Percentiles rank a stretch among this genome's conserved stretches.
Conservation (phyloP, 2,329 filamentous ascomycete genomes). For the Phyllosticta citribraziliensis region DNA sequence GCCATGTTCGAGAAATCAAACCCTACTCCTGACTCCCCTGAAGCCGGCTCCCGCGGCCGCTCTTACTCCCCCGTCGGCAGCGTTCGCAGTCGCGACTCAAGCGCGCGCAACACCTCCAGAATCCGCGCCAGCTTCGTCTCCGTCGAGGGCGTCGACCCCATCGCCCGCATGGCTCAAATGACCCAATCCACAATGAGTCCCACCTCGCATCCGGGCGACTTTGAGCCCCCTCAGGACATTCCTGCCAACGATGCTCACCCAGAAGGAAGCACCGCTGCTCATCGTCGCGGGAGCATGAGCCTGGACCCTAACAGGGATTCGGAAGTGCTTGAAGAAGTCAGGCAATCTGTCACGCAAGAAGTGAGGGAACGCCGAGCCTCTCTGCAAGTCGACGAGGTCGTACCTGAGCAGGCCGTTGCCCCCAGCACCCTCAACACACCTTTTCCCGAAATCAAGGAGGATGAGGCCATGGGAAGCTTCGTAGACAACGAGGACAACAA, state of each 20-base stretch:
- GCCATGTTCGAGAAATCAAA: conserved; percentile 40
- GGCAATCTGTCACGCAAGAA: conserved; percentile 31
- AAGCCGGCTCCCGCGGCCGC: conserved; percentile 35
- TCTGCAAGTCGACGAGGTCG: conserved; percentile 25
- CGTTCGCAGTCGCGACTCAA: conserved; percentile 16
- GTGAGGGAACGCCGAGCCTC: conserved; percentile 29
- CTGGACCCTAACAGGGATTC: conserved; percentile 25
- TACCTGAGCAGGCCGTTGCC: conserved; percentile 35
- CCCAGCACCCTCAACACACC: conserved; percentile 27
- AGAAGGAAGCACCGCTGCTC: conserved; percentile 14
- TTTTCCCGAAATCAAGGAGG: conserved; percentile 21
- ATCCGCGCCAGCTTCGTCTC: conserved; percentile 40
- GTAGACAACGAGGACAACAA: conserved; percentile 18
- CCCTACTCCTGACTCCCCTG: conserved; percentile 10
- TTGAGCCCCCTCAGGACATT: neutral
- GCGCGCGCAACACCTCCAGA: conserved; percentile 31
- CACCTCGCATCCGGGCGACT: neutral
- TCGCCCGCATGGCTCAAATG: conserved; percentile 13
- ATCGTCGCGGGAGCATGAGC: conserved; percentile 35
- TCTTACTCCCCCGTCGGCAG: conserved; percentile 27
- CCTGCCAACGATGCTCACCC: neutral
- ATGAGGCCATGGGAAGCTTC: conserved; percentile 13
- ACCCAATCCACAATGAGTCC: neutral
- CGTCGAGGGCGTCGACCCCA: conserved; percentile 25
- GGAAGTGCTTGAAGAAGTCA: conserved; percentile 26